Conservation (phyloP, 371 early-diverging fungal genomes). For the Lichtheimia ornata region DNA sequence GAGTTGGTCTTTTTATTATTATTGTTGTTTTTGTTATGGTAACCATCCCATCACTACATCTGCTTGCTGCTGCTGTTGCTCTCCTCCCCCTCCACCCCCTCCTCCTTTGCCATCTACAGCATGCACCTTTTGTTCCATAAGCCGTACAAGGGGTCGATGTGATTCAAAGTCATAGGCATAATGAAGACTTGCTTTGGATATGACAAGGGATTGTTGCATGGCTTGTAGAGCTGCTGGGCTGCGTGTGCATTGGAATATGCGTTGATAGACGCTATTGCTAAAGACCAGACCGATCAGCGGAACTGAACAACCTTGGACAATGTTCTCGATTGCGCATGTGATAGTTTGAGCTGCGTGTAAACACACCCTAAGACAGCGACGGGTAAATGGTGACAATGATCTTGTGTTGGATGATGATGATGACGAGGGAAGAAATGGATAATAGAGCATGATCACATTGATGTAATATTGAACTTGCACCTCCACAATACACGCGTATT, state of each 20-base stretch:
- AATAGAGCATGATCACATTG: constrained; percentile 43
- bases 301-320: constrained; percentile 32
- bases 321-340: constrained; percentile 29
- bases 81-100: not conserved
- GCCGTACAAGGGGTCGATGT: constrained; percentile 24
- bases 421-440: constrained; percentile 30
- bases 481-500: constrained; percentile 29
- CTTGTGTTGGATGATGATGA: not conserved
- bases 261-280: constrained; percentile 40
- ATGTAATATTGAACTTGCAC: constrained; percentile 38
- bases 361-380: constrained; percentile 29
- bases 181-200: constrained; percentile 27
- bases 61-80: not conserved
- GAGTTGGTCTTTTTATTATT: not conserved
- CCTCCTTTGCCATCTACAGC: constrained; percentile 4
- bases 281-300: constrained; percentile 41
- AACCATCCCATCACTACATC: not conserved
- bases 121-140: constrained; percentile 30
- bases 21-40: not conserved
- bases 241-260: constrained; percentile 29
- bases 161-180: constrained; percentile 46
- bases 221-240: constrained; percentile 25
- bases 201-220: constrained; percentile 33
- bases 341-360: constrained; percentile 42
- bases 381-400: constrained; percentile 19